Conservation (phyloP, 2,329 filamentous ascomycete genomes). For the Talaromyces marneffei region DNA sequence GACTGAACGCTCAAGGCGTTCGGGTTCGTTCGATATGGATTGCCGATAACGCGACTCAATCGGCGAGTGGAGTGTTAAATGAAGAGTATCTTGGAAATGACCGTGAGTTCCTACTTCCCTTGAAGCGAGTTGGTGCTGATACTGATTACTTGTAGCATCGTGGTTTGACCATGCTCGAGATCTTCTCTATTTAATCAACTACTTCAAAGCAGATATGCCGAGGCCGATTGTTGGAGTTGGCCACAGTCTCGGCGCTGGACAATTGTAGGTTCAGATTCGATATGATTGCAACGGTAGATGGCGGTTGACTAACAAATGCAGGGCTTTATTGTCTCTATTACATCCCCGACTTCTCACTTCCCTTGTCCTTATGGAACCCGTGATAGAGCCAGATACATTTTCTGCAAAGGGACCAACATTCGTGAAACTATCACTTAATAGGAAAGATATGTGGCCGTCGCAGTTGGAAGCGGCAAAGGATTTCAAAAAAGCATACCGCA, state of each 20-base stretch:
- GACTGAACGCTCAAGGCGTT: not conserved
- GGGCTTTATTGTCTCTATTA: not conserved
- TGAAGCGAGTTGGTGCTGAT: too few species aligned
- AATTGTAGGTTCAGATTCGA: not conserved
- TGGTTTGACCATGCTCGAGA: constrained; percentile 78
- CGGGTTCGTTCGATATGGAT: not conserved
- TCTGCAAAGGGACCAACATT: not conserved
- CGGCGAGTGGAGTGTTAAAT: not conserved
- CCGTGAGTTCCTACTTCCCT: not conserved
- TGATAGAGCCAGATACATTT: not conserved
- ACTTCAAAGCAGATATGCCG: constrained; percentile 29
- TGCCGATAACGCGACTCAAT: not conserved
- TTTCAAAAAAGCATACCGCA: not conserved
- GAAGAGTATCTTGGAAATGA: not conserved
- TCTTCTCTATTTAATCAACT: constrained; percentile 53
- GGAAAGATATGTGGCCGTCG: not conserved
- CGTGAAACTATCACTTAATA: not conserved
- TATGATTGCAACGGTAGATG: not conserved
- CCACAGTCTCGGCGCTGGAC: constrained; percentile 71
- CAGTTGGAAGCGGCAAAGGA: not conserved
- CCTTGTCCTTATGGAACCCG: not conserved
- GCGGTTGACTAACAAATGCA: not conserved
- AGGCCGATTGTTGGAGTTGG: constrained; percentile 72
- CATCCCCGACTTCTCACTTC: not conserved
- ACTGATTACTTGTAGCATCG: constrained; percentile 21